Conservation (phyloP, 176 grass and related monocot genomes). For the Eleusine indica region DNA sequence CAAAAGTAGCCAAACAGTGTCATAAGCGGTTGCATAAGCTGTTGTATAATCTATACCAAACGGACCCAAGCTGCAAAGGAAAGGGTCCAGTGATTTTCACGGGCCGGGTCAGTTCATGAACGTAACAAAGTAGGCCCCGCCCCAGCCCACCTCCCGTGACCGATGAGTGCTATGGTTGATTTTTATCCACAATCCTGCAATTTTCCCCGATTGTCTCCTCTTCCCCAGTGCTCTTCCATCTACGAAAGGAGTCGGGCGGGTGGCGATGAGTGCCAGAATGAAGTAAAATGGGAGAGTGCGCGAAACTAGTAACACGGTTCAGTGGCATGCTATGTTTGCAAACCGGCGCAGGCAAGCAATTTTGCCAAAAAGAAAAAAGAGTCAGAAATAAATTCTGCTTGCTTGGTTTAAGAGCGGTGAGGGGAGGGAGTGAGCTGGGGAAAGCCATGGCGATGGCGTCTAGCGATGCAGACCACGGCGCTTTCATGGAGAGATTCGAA, state of each 20-base stretch:
- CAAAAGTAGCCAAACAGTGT: no score
- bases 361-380: not conserved
- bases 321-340: no score
- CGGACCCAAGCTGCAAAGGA: not conserved
- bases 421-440: not conserved
- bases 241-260: no score
- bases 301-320: no score
- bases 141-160: not conserved
- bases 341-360: not conserved
- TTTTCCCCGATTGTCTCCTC: no score
- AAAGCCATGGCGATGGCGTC: not conserved
- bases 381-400: not conserved
- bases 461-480: conserved; percentile 33
- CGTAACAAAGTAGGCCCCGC: not conserved
- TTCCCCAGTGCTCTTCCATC: no score
- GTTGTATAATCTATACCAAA: no score
- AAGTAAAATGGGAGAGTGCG: no score
- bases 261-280: no score
- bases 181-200: not conserved
- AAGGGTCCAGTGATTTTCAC: not conserved
- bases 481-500: conserved; percentile 52
- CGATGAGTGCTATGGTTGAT: not conserved
- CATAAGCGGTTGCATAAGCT: no score
- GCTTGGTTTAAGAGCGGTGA: not conserved
- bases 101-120: not conserved